Evolutionary conservation across 2,329 filamentous ascomycete genomes (phyloP).

Genomic region (Clarireedia monteithiana): DNA sequence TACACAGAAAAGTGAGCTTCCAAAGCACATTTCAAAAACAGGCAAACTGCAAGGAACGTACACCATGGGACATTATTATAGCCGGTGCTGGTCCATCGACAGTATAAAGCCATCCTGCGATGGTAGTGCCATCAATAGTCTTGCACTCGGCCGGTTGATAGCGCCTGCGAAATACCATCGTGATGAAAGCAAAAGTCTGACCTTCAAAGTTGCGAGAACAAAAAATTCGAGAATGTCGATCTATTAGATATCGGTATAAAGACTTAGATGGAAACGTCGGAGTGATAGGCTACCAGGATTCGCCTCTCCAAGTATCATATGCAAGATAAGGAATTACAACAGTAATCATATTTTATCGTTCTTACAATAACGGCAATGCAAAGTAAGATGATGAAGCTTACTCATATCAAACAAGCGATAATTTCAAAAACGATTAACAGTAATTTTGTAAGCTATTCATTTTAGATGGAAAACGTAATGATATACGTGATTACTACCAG

Average conservation of each 20-base stretch:
- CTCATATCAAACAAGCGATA: too few species aligned
- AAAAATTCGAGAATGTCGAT: neutral
- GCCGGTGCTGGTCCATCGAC: neutral
- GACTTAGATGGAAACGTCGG: neutral
- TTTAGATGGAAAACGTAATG: neutral
- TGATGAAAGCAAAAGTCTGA: neutral
- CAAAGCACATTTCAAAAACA: neutral
- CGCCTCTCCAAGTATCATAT: neutral
- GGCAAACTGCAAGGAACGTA: neutral
- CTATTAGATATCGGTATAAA: neutral
- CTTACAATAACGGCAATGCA: neutral
- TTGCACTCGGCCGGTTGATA: neutral
- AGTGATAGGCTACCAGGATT: neutral
- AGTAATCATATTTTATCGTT: neutral
- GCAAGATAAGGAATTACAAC: neutral
- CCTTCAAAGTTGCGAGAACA: neutral
- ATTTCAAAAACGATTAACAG: too few species aligned
- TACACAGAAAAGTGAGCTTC: neutral
- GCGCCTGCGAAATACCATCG: neutral
- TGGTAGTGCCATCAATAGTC: neutral
- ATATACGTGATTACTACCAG: neutral
- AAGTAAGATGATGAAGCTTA: neutral
- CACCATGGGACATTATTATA: neutral
- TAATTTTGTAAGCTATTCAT: too few species aligned
- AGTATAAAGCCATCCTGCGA: neutral